Evolutionary conservation across 768 basidiomycete species (phyloP), one percentile per base, ranked within the genome.

Genomic region (Lyophyllum decastes): DNA sequence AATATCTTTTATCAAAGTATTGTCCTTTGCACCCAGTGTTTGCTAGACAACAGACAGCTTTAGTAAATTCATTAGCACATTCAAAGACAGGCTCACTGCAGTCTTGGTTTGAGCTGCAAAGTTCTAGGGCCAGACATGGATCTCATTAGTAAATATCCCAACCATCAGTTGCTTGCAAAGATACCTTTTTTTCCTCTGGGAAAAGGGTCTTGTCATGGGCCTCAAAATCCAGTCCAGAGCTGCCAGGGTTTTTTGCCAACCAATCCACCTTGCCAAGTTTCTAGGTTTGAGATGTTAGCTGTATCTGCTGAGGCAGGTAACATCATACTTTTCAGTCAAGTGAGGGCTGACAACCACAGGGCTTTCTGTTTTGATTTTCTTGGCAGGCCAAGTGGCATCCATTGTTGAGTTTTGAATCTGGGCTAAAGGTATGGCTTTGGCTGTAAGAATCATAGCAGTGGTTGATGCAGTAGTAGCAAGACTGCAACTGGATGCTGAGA

Each of bases 251-350:
- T 4, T 16, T 14, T 17, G 30, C 38, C 3, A 57, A 27, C 49
- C 49, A 57, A 19, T 30, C 44, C 35, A 30, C 49, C 56, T 51
- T 4, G 38, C 17, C 16, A 57, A 51, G 26, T 57, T 57, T 30
- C 56, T 57, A 34, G 8, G 17, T 27, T 38, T 43, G 14, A 16
- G 8, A 49, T 21, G 25, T 26, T 24, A 49, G 35, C 22, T 38
- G 26, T 21, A 40, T 12, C 52, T n/a, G 12, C 24, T 43, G 14
- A 40, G 38, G 24, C 17, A 27, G 27, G 33, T 25, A n/a, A 30
- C 30, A 27, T 17, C 26, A 49, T 27, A 17, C 48, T 26, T 26
- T 10, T 25, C 24, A 1, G 48, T 26, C 10, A 34, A n/a, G 19
- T 19, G 22, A 8, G 19, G 10, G 26, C 33, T 22, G 17, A 49